Evolutionary conservation across 169 alveolate species (phyloP).

Genomic region (Plasmodium vinckei): DNA sequence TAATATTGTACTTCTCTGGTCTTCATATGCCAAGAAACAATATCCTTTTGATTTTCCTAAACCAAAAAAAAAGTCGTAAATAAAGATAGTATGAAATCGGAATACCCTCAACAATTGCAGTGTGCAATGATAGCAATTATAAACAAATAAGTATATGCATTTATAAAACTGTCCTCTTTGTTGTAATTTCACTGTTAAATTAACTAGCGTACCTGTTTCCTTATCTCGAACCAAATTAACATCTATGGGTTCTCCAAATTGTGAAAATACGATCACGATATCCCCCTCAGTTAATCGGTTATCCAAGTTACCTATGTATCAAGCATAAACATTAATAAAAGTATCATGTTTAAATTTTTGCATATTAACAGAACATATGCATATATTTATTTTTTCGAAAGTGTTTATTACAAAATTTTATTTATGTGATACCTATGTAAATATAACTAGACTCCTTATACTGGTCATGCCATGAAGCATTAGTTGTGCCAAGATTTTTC

Average conservation of each 20-base stretch:
- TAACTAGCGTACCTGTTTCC: conserved; percentile 91
- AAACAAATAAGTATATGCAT: conserved; percentile 1
- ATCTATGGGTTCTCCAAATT: conserved; percentile 98
- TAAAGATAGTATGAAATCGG: neutral
- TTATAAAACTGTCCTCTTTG: too few species aligned
- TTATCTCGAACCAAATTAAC: conserved; percentile 95
- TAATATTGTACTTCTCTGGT: conserved; percentile 97
- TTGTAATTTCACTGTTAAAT: neutral
- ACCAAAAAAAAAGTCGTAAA: neutral
- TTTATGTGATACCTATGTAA: conserved; percentile 75
- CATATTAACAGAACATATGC: too few species aligned
- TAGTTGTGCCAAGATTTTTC: conserved; percentile 80
- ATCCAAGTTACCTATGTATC: conserved; percentile 90
- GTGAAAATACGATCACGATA: conserved; percentile 96
- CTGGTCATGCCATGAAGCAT: conserved; percentile 88
- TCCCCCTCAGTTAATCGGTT: conserved; percentile 98
- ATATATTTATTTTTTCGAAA: too few species aligned
- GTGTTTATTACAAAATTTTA: too few species aligned
- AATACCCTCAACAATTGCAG: too few species aligned
- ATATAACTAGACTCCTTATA: conserved; percentile 86
- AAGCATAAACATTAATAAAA: conserved; percentile 58
- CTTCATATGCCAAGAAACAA: conserved; percentile 97
- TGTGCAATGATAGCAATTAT: neutral
- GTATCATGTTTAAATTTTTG: too few species aligned
- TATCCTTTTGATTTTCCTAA: conserved; percentile 93